Evolutionary conservation across 495 filamentous ascomycete species (phyloP).

Genomic region (Tuber umbilicatum): DNA sequence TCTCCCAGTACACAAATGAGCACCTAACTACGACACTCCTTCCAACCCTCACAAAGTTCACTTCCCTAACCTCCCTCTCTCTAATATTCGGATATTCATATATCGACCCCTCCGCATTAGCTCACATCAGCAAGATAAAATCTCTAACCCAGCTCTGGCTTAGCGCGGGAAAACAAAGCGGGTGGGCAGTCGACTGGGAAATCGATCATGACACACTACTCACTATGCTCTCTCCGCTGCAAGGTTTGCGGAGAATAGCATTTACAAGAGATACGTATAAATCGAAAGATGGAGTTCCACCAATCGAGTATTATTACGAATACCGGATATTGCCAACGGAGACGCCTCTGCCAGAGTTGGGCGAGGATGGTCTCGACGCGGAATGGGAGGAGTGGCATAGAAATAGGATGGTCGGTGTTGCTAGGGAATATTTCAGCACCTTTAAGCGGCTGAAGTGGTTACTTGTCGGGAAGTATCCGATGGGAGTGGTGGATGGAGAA

Average conservation of each 20-base stretch:
- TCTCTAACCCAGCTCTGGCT: constrained; percentile 14
- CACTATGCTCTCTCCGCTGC: not conserved
- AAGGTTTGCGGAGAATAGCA: constrained; percentile 6
- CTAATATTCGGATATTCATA: constrained; percentile 5
- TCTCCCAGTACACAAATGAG: not conserved
- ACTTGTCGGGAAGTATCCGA: not conserved
- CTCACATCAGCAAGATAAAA: constrained; percentile 7
- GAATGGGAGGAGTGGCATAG: constrained; percentile 10
- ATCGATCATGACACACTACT: constrained; percentile 9
- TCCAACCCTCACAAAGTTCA: constrained; percentile 10
- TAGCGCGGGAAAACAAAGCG: constrained; percentile 10
- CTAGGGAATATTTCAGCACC: not conserved
- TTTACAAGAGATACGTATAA: constrained; percentile 14
- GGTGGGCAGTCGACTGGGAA: not conserved
- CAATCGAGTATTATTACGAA: constrained; percentile 8
- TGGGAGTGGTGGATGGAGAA: not conserved
- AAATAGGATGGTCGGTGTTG: constrained; percentile 1
- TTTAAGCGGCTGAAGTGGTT: not conserved
- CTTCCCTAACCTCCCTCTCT: not conserved
- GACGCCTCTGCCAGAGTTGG: not conserved
- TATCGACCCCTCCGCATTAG: constrained; percentile 6
- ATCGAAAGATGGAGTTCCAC: not conserved
- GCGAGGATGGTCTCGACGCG: not conserved
- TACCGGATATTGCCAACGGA: not conserved
- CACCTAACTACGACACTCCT: constrained; percentile 5